Conservation (phyloP, 163 green algal genomes). For the Prototheca stagnorum region DNA sequence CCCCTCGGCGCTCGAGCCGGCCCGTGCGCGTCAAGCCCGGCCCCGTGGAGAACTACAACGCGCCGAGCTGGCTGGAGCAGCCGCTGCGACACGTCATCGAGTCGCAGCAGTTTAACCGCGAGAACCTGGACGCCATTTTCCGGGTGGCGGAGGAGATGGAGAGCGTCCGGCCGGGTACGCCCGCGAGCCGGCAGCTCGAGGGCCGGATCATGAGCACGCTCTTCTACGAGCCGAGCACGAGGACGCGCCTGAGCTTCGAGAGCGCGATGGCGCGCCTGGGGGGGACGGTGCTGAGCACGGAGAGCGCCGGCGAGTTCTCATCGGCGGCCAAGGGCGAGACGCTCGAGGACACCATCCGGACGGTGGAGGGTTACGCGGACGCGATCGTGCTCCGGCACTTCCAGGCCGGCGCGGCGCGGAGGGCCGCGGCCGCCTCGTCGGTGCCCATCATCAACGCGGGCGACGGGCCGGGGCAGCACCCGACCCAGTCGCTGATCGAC, state of each 20-base stretch:
- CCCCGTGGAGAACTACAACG: conserved; percentile 7
- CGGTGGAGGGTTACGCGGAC: conserved; percentile 90
- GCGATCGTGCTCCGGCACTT: conserved; percentile 94
- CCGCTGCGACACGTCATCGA: conserved; percentile 72
- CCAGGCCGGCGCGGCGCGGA: conserved; percentile 54
- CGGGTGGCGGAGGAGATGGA: conserved; percentile 75
- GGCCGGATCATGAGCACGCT: conserved; percentile 94
- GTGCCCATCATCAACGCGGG: conserved; percentile 94
- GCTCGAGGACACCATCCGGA: conserved; percentile 91
- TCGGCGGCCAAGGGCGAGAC: conserved; percentile 92
- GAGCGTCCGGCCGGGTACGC: conserved; percentile 27
- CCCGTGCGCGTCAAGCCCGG: conserved; percentile 7
- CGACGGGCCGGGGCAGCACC: conserved; percentile 96
- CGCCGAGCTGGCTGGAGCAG: conserved; percentile 10
- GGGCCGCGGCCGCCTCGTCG: conserved; percentile 53
- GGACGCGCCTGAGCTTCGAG: conserved; percentile 94
- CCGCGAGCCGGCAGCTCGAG: conserved; percentile 47
- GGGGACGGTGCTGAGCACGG: conserved; percentile 86
- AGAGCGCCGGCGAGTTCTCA: conserved; percentile 90
- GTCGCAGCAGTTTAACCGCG: conserved; percentile 75
- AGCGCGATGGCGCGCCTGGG: conserved; percentile 84
- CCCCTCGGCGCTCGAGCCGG: no score
- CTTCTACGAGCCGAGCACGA: conserved; percentile 98
- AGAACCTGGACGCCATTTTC: conserved; percentile 76
- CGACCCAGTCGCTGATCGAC: conserved; percentile 90